Evolutionary conservation across 2,329 filamentous ascomycete genomes (phyloP), one percentile per base, ranked within the genome.

Genomic region (Colletotrichum trifolii): DNA sequence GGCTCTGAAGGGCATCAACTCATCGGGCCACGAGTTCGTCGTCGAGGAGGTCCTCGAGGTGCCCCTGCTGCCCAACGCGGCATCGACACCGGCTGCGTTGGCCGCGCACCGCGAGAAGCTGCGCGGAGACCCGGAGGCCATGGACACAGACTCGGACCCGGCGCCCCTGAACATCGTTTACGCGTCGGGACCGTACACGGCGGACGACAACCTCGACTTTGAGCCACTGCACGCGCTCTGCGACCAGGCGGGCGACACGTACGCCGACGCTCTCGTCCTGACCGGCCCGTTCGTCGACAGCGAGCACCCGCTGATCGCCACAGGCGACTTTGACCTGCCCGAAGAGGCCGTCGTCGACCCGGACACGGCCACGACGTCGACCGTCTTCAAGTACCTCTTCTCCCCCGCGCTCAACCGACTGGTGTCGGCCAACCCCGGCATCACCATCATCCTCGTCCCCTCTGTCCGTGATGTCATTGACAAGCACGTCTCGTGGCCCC

Each of bases 141-240:
- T 89, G 85, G 89, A 85, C 42, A 79, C 83, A 2, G 78, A 81
- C 15, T 75, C 77, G 5, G 80, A 83, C 3, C 84, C 87, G 1
- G 81, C 87, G 8, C 94, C 95, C 1, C 78, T 98, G 15, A 94
- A 86, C 71, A 82, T 97, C 54, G 77, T 97, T 42, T 85, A 95
- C 64, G 93, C 91, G 2, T 87, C 93, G 0, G 96, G 96, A 0
- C 96, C 96, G 0, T 99, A 96, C 77, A 97, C 94, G 0, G 89
- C 94, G 3, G 94, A 98, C 70, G 92, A 95, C 72, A 96, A 96
- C 73, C 88, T 99, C 49, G 91, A 94, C 69, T 99, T 94, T 74
- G 92, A 96, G 72, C 91, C 95, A 8, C 82, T 99, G 2, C 89
- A 94, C 72, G 88, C 92, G 36, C 84, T 99, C 13, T 95, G 95